These are phyloP conservation scores for Prunus salicina DNA, from an alignment of 306 rosid genomes.

Conservation along the genomic window DNA sequence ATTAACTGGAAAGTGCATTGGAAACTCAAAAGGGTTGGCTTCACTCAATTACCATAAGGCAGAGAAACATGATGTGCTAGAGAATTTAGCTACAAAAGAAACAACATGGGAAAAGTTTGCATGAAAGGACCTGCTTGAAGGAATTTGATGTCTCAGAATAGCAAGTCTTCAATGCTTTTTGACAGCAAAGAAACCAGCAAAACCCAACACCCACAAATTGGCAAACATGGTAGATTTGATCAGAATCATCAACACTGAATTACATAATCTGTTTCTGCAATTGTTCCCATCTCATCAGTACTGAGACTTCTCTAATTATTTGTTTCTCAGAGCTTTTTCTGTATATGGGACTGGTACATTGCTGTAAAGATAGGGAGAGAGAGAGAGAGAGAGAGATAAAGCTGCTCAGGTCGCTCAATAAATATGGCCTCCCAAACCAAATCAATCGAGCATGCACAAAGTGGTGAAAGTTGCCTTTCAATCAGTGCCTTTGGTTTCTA, in stretches of 20 bases:
- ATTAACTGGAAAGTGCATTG: background rate
- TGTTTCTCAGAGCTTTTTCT: background rate
- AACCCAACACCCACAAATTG: background rate
- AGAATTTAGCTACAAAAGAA: background rate
- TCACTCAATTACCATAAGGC: background rate
- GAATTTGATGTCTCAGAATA: background rate
- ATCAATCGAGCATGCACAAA: background rate
- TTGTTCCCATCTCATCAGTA: background rate
- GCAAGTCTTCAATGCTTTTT: background rate
- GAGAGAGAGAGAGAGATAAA: background rate
- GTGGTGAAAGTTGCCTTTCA: background rate
- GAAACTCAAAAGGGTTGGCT: background rate
- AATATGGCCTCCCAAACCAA: background rate
- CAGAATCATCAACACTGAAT: background rate
- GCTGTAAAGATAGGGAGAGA: background rate
- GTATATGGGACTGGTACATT: background rate
- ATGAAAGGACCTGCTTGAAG: background rate
- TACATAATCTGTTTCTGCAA: background rate
- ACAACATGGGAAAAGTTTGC: background rate
- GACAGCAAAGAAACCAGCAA: constrained; percentile 2
- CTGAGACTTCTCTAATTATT: too few species aligned
- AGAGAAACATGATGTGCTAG: background rate
- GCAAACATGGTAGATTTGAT: background rate
- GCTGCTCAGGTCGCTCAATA: background rate
- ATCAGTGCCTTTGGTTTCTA: constrained; percentile 9